Conservation (phyloP, 768 basidiomycete genomes). For the Cystofilobasidium macerans region DNA sequence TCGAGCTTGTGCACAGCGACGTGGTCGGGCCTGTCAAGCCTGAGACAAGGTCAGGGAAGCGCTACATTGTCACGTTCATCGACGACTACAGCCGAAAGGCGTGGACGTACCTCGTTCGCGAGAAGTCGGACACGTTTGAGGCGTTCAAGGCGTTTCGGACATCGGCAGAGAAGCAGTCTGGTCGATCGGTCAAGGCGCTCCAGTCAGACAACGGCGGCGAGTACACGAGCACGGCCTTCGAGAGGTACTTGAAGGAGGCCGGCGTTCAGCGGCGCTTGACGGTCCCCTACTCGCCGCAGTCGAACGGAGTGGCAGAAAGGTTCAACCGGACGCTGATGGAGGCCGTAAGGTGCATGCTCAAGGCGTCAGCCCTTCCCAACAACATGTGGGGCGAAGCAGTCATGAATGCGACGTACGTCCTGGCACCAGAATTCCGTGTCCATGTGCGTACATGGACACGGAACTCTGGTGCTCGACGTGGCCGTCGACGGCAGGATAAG, state of each 20-base stretch:
- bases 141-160: conserved; percentile 13
- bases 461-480: not conserved
- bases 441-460: not conserved
- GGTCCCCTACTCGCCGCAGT: not conserved
- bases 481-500: no score
- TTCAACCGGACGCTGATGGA: not conserved
- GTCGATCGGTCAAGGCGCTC: conserved; percentile 18
- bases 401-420: not conserved
- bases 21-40: no score
- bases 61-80: not conserved
- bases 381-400: not conserved
- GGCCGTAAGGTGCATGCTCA: not conserved
- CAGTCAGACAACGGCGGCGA: conserved; percentile 27
- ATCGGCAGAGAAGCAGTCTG: conserved; percentile 17
- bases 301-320: not conserved
- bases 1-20: no score
- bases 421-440: no score
- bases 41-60: no score
- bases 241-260: not conserved
- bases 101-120: conserved; percentile 17
- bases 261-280: not conserved
- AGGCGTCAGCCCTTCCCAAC: not conserved
- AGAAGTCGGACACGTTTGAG: conserved; percentile 25
- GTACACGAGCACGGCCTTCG: conserved; percentile 14
- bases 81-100: not conserved